Evolutionary conservation across 176 grass and related monocot genomes (phyloP).

Genomic region (Puya raimondii): DNA sequence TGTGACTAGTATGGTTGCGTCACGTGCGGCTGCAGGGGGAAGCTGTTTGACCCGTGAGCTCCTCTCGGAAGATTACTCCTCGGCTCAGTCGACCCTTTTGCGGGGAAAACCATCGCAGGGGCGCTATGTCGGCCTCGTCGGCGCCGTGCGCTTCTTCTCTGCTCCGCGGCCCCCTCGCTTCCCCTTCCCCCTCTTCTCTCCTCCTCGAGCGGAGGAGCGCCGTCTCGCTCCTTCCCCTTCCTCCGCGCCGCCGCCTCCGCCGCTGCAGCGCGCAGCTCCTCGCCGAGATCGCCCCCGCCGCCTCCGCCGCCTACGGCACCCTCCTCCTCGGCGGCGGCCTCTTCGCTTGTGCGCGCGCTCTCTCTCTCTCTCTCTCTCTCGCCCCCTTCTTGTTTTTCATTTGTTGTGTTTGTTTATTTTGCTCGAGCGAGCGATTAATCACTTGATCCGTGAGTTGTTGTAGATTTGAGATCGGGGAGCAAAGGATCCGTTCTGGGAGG

Average conservation of each 20-base stretch:
- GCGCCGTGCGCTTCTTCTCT: constrained; percentile 4
- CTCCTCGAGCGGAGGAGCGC: not conserved
- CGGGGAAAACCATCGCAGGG: too few relatives aligned
- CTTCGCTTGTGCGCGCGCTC: constrained; percentile 49
- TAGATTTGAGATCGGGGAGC: constrained; percentile 78
- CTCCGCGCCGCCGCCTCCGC: not conserved
- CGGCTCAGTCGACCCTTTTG: too few relatives aligned
- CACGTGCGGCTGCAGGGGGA: too few relatives aligned
- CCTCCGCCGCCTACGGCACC: constrained; percentile 45
- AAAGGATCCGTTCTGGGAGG: constrained; percentile 79
- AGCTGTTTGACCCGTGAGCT: too few relatives aligned
- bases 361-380: not conserved
- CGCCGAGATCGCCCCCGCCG: constrained; percentile 40
- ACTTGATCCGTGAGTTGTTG: not conserved
- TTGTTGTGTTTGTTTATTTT: constrained; percentile 6
- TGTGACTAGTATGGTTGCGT: too few relatives aligned
- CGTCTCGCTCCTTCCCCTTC: constrained; percentile 12
- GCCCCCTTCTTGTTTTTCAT: not conserved
- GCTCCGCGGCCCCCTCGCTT: not conserved
- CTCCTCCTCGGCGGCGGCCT: constrained; percentile 66
- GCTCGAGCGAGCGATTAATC: not conserved
- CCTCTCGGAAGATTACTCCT: too few relatives aligned
- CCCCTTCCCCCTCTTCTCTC: not conserved
- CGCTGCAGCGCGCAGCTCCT: constrained; percentile 36
- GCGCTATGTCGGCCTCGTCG: not conserved